These are phyloP conservation scores for Melampsora americana DNA, from an alignment of 1,284 basidiomycete species.

Conservation along the genomic window DNA sequence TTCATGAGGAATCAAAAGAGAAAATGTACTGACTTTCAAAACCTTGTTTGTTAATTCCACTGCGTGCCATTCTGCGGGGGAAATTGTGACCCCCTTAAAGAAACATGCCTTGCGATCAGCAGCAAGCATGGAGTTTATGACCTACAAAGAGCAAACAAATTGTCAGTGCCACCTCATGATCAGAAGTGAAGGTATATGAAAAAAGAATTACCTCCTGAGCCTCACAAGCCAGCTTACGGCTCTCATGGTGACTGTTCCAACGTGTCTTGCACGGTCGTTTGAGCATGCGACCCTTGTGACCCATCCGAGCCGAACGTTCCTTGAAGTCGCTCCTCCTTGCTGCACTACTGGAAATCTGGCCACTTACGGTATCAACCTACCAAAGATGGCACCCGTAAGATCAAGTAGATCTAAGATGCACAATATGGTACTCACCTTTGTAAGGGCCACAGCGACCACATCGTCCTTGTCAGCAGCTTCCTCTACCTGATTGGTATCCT, in stretches of 20 bases:
- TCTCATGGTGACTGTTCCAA: constrained; percentile 9
- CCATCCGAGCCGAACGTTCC: not conserved
- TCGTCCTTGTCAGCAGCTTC: too few relatives aligned
- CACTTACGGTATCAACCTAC: not conserved
- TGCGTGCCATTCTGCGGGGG: not conserved
- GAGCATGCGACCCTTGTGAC: constrained; percentile 16
- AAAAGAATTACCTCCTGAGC: not conserved
- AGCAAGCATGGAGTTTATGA: not conserved
- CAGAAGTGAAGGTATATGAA: not conserved
- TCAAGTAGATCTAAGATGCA: not conserved
- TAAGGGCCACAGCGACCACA: not conserved
- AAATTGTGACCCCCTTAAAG: constrained; percentile 1
- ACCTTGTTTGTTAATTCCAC: not conserved
- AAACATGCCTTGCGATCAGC: too few relatives aligned
- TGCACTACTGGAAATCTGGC: not conserved
- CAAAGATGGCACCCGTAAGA: not conserved
- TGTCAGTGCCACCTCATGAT: not conserved
- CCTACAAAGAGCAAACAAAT: too few relatives aligned
- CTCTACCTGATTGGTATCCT: too few relatives aligned
- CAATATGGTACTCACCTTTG: not conserved
- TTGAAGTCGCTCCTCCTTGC: not conserved
- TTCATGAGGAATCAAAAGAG: too few relatives aligned
- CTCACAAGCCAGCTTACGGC: not conserved
- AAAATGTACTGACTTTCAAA: not conserved
- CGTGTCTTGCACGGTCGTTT: not conserved